phyloP scores from a whole-genome alignment of 2,329 filamentous ascomycete genomes.

The Fusarium sp. region DNA sequence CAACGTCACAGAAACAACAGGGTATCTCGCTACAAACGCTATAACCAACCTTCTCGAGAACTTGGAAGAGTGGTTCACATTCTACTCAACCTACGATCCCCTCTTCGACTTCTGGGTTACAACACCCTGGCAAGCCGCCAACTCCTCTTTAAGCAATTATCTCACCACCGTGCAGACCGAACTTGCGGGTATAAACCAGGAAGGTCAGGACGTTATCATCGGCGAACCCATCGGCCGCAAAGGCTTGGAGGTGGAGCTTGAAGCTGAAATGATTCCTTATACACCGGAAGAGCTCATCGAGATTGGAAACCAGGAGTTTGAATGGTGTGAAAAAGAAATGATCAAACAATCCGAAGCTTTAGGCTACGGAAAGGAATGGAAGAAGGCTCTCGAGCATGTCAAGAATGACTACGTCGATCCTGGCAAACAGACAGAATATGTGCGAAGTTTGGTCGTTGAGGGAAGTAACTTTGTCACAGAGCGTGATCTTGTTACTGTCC shows the following conservation, averaged over 20 bases:
- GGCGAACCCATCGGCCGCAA: slow-evolving; percentile 30
- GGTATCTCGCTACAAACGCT: slow-evolving; percentile 23
- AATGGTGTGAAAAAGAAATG: slow-evolving; percentile 37
- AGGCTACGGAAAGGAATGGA: slow-evolving; percentile 32
- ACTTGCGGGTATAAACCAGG: slow-evolving; percentile 20
- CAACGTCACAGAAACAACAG: slow-evolving; percentile 31
- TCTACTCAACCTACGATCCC: slow-evolving; percentile 34
- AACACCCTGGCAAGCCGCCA: slow-evolving; percentile 26
- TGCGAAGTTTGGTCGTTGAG: slow-evolving; percentile 30
- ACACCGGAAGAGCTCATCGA: slow-evolving; percentile 29
- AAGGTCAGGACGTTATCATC: slow-evolving; percentile 12
- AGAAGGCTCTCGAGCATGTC: slow-evolving; percentile 28
- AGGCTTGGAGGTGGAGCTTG: slow-evolving; percentile 27
- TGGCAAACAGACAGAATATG: slow-evolving; percentile 24
- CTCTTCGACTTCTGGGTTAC: slow-evolving; percentile 38
- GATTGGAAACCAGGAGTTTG: slow-evolving; percentile 32
- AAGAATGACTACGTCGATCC: slow-evolving; percentile 37
- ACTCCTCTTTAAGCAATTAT: neutral
- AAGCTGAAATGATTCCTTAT: slow-evolving; percentile 36
- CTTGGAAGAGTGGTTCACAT: slow-evolving; percentile 25
- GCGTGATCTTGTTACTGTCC: slow-evolving; percentile 27
- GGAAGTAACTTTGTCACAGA: slow-evolving; percentile 34
- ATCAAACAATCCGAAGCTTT: slow-evolving; percentile 28
- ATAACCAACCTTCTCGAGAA: slow-evolving; percentile 12
- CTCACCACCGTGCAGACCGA: slow-evolving; percentile 21